A percentile compares a stretch with the other conserved stretches of the same genome.
Evolutionary conservation across 2,329 filamentous ascomycete genomes (phyloP).

Genomic region (Coleophoma eucalyptorum): DNA sequence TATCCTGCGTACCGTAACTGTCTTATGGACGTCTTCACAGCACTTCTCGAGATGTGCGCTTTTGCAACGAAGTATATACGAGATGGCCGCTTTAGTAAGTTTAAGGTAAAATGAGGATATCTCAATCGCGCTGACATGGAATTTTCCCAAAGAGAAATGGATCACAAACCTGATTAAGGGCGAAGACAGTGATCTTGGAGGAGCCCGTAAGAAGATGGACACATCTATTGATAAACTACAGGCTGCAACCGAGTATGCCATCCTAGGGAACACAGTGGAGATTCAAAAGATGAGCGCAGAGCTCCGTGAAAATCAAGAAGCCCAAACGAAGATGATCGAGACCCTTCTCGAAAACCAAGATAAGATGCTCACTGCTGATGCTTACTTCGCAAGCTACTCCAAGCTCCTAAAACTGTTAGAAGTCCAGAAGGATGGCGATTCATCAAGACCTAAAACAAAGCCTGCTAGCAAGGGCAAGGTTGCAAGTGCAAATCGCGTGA

Average conservation of each 20-base stretch:
- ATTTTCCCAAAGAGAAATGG: neutral
- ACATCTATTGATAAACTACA: conserved; percentile 23
- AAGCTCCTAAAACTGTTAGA: too few relatives aligned
- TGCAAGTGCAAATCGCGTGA: conserved; percentile 12
- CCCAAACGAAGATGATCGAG: conserved; percentile 21
- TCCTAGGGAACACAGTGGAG: conserved; percentile 27
- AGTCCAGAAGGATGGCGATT: too few relatives aligned
- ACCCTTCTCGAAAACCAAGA: conserved; percentile 13
- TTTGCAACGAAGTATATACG: conserved; percentile 30
- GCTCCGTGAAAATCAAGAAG: neutral
- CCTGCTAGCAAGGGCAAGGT: conserved; percentile 2
- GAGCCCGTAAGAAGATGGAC: conserved; percentile 26
- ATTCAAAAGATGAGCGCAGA: neutral
- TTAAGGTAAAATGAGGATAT: too few relatives aligned
- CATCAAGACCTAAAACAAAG: too few relatives aligned
- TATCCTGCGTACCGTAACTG: conserved; percentile 24
- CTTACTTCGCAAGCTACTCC: too few relatives aligned
- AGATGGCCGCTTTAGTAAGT: neutral
- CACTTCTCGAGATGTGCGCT: conserved; percentile 28
- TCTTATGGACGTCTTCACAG: conserved; percentile 33
- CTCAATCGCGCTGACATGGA: too few relatives aligned
- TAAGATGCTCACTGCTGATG: too few relatives aligned
- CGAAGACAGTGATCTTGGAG: conserved; percentile 26
- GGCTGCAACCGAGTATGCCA: conserved; percentile 29
- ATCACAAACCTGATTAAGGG: conserved; percentile 26